phyloP scores from a whole-genome alignment of 257 asterid genomes.

The Rhazya stricta region DNA sequence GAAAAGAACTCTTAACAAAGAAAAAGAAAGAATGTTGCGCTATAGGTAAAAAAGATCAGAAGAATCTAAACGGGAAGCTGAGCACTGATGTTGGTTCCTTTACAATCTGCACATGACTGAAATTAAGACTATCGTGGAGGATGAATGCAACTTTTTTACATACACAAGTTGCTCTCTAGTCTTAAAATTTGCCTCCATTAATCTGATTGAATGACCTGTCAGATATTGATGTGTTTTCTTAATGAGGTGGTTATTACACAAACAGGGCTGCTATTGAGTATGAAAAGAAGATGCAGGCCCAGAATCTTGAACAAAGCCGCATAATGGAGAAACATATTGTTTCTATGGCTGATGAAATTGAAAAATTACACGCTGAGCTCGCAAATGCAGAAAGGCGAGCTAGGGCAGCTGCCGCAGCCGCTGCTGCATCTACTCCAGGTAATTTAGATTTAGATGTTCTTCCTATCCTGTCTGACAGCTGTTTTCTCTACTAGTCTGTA shows the following conservation, averaged over 20 bases:
- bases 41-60: not conserved
- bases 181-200: not conserved
- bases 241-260: conserved; percentile 20
- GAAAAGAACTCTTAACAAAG: not conserved
- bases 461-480: conserved; percentile 1
- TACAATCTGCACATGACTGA: not conserved
- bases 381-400: conserved; percentile 62
- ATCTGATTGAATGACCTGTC: not conserved
- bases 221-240: not conserved
- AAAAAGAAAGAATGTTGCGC: not conserved
- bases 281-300: conserved; percentile 56
- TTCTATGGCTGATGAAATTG: conserved; percentile 57
- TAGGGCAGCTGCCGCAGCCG: conserved; percentile 42
- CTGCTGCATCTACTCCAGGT: conserved; percentile 45
- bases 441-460: conserved; percentile 4
- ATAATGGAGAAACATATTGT: conserved; percentile 64
- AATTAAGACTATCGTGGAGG: not conserved
- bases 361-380: conserved; percentile 58
- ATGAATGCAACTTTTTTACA: not conserved
- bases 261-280: conserved; percentile 71
- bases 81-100: not conserved
- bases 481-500: not conserved
- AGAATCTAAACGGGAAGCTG: not conserved
- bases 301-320: conserved; percentile 46
- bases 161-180: not conserved